These are phyloP conservation scores for Plectosphaerella sp. DNA, from an alignment of 2,329 filamentous ascomycete species.

Conservation along the genomic window DNA sequence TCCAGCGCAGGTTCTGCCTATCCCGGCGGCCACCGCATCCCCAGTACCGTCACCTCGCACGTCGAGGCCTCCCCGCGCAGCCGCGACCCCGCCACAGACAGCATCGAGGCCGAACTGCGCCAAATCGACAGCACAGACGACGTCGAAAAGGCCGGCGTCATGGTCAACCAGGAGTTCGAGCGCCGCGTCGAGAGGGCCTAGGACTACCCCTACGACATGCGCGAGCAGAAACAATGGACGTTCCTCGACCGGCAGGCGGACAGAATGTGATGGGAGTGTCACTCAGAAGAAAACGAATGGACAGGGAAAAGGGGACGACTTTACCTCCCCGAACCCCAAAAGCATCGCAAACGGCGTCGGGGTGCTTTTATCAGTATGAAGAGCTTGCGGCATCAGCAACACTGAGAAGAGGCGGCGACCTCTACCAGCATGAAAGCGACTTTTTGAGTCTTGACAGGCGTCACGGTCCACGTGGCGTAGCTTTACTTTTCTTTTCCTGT, in stretches of 20 bases:
- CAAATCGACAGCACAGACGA: conserved; percentile 13
- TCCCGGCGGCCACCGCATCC: conserved; percentile 1
- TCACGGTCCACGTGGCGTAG: background rate
- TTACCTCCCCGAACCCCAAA: background rate
- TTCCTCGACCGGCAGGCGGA: background rate
- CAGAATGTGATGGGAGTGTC: background rate
- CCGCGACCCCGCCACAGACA: conserved; percentile 16
- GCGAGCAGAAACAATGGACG: conserved; percentile 1
- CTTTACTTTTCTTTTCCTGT: background rate
- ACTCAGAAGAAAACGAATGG: background rate
- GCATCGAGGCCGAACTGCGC: conserved; percentile 25
- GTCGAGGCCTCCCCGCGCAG: conserved; percentile 15
- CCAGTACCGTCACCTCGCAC: conserved; percentile 17
- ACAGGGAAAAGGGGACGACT: background rate
- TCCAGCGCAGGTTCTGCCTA: background rate
- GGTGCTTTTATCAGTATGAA: background rate
- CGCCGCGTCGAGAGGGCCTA: conserved; percentile 25
- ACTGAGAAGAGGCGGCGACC: background rate
- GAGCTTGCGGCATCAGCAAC: background rate
- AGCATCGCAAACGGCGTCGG: background rate
- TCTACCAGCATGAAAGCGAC: background rate
- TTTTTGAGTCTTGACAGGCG: too few species aligned
- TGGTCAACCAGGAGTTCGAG: conserved; percentile 23
- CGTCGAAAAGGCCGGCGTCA: conserved; percentile 18
- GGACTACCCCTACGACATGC: background rate